These are phyloP conservation scores for Trichocomaceae sp. DNA, from an alignment of 2,329 filamentous ascomycete species.

Conservation along the genomic window DNA sequence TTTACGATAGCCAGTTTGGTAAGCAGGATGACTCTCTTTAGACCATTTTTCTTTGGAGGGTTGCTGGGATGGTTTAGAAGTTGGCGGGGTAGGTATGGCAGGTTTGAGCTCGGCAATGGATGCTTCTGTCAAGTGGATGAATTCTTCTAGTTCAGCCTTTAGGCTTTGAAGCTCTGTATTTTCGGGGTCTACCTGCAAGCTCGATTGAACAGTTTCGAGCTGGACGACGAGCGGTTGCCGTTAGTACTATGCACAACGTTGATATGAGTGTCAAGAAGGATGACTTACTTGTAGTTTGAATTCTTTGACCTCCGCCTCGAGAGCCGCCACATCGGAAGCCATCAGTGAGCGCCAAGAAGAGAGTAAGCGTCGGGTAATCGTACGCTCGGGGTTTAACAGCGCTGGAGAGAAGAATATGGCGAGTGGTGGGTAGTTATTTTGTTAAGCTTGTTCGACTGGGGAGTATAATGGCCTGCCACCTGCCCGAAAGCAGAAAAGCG, in stretches of 20 bases:
- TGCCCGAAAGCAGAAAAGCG: neutral
- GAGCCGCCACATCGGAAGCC: conserved; percentile 35
- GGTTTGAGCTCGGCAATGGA: conserved; percentile 71
- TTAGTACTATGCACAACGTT: conserved; percentile 5
- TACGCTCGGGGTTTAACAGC: neutral
- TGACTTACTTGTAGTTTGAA: conserved; percentile 51
- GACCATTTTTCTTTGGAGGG: conserved; percentile 68
- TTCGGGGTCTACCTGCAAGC: conserved; percentile 72
- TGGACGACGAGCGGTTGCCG: conserved; percentile 29
- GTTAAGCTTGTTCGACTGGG: neutral
- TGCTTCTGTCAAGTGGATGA: conserved; percentile 71
- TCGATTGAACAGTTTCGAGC: conserved; percentile 70
- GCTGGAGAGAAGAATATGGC: neutral
- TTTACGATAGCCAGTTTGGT: conserved; percentile 54
- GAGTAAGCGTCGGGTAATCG: neutral
- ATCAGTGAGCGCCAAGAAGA: conserved; percentile 21
- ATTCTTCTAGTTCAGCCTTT: conserved; percentile 72
- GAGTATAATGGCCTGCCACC: neutral
- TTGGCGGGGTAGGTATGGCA: conserved; percentile 43
- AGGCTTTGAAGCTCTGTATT: conserved; percentile 71
- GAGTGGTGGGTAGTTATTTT: neutral
- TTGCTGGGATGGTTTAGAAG: conserved; percentile 45
- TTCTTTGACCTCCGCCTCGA: conserved; percentile 51
- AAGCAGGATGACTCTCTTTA: conserved; percentile 72
- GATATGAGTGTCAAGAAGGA: neutral